Conservation (phyloP, 1,284 basidiomycete species). For the Afroboletus lepidellus region DNA sequence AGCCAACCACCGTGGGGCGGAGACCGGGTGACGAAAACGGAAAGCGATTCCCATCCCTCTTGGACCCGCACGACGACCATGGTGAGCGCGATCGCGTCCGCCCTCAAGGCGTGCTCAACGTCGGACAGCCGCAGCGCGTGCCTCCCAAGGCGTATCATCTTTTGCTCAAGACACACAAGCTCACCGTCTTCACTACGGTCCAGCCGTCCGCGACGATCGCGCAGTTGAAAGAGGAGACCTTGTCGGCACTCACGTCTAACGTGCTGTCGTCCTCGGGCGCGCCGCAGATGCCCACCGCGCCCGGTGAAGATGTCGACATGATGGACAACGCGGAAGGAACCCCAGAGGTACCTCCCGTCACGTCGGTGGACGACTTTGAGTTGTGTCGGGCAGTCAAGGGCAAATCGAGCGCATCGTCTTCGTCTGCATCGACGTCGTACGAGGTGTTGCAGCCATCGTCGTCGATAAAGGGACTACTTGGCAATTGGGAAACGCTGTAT, state of each 20-base stretch:
- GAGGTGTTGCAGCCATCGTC: slow-evolving; percentile 47
- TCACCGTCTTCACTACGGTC: slow-evolving; percentile 60
- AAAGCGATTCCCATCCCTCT: slow-evolving; percentile 25
- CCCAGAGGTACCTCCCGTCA: slow-evolving; percentile 46
- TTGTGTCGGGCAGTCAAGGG: slow-evolving; percentile 53
- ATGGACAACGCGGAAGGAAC: slow-evolving; percentile 6
- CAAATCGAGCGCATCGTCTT: slow-evolving; percentile 35
- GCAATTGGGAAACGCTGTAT: slow-evolving; percentile 65
- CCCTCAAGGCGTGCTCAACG: background rate
- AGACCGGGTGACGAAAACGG: slow-evolving; percentile 23
- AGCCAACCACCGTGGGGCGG: slow-evolving; percentile 5
- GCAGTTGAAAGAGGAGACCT: slow-evolving; percentile 57
- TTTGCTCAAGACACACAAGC: slow-evolving; percentile 66
- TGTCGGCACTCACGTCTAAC: slow-evolving; percentile 56
- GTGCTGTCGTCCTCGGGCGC: slow-evolving; percentile 29
- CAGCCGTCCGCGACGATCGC: slow-evolving; percentile 53
- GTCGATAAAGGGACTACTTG: slow-evolving; percentile 48
- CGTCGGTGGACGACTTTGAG: slow-evolving; percentile 57
- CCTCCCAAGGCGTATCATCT: slow-evolving; percentile 62
- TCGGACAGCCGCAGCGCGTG: slow-evolving; percentile 39
- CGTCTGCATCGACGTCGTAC: slow-evolving; percentile 34
- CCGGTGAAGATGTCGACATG: slow-evolving; percentile 28
- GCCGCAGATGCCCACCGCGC: slow-evolving; percentile 21
- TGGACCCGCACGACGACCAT: slow-evolving; percentile 11
- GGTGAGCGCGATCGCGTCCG: slow-evolving; percentile 23